phyloP scores from a whole-genome alignment of 805 yeast genomes.

The Brettanomyces custersianus region DNA sequence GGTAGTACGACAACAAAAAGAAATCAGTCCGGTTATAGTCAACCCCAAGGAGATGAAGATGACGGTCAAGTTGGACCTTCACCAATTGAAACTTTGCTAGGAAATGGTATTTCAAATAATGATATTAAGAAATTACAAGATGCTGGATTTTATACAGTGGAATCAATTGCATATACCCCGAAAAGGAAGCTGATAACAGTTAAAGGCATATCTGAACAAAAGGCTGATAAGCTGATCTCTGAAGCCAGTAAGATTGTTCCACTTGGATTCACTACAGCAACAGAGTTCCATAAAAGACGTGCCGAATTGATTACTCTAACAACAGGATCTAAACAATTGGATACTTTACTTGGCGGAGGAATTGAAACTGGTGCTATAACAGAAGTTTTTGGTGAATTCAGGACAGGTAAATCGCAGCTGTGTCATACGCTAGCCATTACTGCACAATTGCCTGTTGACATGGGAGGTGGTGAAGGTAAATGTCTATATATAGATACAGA shows the following conservation, averaged over 20 bases:
- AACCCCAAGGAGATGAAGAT: slow-evolving; percentile 42
- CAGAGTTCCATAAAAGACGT: slow-evolving; percentile 84
- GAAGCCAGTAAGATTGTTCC: slow-evolving; percentile 88
- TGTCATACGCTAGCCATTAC: slow-evolving; percentile 97
- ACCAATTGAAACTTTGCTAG: slow-evolving; percentile 46
- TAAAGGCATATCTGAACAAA: slow-evolving; percentile 91
- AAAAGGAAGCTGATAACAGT: slow-evolving; percentile 66
- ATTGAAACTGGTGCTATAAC: slow-evolving; percentile 96
- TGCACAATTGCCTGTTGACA: slow-evolving; percentile 90
- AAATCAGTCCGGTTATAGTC: too few relatives aligned
- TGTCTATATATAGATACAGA: slow-evolving; percentile 94
- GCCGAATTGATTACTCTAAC: slow-evolving; percentile 87
- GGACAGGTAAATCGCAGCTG: slow-evolving; percentile 95
- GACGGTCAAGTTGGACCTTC: slow-evolving; percentile 40
- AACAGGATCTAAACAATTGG: slow-evolving; percentile 91
- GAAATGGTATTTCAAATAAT: slow-evolving; percentile 75
- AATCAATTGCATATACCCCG: slow-evolving; percentile 89
- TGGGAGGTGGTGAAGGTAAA: slow-evolving; percentile 99
- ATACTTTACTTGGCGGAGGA: slow-evolving; percentile 92
- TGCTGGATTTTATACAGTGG: slow-evolving; percentile 83
- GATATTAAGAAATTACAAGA: slow-evolving; percentile 77
- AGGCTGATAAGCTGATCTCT: slow-evolving; percentile 74
- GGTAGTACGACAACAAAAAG: too few relatives aligned
- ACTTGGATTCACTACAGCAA: slow-evolving; percentile 95
- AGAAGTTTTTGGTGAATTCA: slow-evolving; percentile 92